Conservation (phyloP, 768 basidiomycete species). For the Mycena indigotica region DNA sequence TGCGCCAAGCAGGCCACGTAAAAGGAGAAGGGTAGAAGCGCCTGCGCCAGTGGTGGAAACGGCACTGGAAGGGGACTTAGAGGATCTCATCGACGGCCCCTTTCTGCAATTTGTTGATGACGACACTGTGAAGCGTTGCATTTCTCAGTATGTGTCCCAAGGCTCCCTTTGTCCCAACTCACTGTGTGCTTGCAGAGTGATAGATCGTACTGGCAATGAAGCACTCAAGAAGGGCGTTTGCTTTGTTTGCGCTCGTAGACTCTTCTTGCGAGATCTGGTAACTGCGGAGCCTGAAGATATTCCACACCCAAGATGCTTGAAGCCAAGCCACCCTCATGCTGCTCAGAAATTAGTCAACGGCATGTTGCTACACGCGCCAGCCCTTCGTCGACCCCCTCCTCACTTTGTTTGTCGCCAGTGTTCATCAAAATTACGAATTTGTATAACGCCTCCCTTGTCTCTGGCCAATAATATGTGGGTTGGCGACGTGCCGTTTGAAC, state of each 20-base stretch:
- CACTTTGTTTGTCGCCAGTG: background rate
- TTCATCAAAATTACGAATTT: background rate
- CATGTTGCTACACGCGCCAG: background rate
- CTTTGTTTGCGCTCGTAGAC: background rate
- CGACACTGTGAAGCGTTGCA: background rate
- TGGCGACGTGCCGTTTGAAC: conserved; percentile 33
- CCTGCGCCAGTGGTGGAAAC: too few species aligned
- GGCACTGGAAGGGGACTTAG: background rate
- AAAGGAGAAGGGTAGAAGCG: too few species aligned
- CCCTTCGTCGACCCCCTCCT: background rate
- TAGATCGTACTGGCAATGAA: background rate
- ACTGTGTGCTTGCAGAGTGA: background rate
- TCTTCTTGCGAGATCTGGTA: background rate
- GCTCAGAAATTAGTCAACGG: background rate
- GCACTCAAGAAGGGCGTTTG: background rate
- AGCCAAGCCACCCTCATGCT: background rate
- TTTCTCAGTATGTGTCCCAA: background rate
- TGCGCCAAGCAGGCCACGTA: too few species aligned
- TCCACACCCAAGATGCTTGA: background rate
- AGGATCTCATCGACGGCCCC: background rate
- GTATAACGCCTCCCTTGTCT: background rate
- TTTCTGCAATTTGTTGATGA: background rate
- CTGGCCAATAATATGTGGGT: too few species aligned
- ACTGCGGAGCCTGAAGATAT: background rate
- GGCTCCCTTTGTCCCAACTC: background rate